phyloP scores from a whole-genome alignment of 768 basidiomycete genomes.

The Leccinum aurantiacum region DNA sequence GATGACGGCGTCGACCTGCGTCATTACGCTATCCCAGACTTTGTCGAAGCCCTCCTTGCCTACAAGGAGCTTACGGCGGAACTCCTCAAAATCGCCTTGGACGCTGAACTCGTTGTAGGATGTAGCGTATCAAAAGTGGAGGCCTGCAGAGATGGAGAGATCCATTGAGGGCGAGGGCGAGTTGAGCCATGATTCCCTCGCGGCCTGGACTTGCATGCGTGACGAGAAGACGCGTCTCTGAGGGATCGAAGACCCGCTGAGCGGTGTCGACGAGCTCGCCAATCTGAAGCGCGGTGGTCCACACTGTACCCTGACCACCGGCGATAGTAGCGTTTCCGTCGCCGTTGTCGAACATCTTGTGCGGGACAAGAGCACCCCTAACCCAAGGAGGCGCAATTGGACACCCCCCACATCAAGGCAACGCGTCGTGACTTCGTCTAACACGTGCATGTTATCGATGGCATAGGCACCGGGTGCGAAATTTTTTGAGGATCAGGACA shows the following conservation, averaged over 20 bases:
- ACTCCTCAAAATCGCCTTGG: conserved; percentile 84
- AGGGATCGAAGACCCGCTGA: conserved; percentile 86
- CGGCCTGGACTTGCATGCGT: conserved; percentile 91
- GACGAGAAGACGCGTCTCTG: conserved; percentile 92
- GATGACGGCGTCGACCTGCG: conserved; percentile 91
- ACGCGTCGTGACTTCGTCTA: conserved; percentile 96
- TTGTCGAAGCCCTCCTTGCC: conserved; percentile 85
- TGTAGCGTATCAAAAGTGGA: conserved; percentile 96
- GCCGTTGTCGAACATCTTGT: conserved; percentile 94
- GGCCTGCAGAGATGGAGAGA: conserved; percentile 87
- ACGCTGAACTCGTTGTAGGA: conserved; percentile 98
- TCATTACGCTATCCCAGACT: conserved; percentile 97
- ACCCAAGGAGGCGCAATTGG: conserved; percentile 89
- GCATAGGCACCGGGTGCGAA: conserved; percentile 77
- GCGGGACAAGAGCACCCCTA: conserved; percentile 94
- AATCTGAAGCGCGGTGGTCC: conserved; percentile 96
- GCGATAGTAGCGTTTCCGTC: conserved; percentile 96
- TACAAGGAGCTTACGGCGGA: conserved; percentile 72
- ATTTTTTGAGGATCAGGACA: conserved; percentile 88
- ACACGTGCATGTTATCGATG: conserved; percentile 86
- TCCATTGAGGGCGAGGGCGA: conserved; percentile 92
- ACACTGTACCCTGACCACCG: conserved; percentile 97
- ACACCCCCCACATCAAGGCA: conserved; percentile 90
- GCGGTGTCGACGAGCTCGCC: conserved; percentile 98
- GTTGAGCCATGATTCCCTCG: conserved; percentile 89